Evolutionary conservation across 768 basidiomycete species (phyloP).

Genomic region (Boletus huronensis): DNA sequence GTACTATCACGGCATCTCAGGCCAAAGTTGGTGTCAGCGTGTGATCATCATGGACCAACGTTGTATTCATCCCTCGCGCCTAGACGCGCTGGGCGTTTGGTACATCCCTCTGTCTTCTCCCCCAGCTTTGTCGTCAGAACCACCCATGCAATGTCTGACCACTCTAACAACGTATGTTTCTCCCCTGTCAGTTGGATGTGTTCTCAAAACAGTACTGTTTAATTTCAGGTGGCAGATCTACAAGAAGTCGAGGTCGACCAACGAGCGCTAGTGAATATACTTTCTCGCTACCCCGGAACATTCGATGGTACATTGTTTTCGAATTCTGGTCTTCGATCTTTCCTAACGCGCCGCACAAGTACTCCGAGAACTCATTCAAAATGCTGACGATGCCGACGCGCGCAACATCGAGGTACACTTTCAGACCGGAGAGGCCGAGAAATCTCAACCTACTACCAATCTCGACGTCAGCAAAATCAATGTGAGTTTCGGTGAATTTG

Average conservation of each 20-base stretch:
- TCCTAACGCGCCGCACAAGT: slow-evolving; percentile 25
- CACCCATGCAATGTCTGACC: background rate
- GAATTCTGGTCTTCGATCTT: background rate
- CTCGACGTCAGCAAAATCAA: background rate
- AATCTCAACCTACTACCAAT: background rate
- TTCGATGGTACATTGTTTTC: slow-evolving; percentile 4
- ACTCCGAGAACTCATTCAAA: slow-evolving; percentile 53
- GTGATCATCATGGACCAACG: slow-evolving; percentile 11
- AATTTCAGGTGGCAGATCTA: background rate
- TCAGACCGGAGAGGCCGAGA: slow-evolving; percentile 20
- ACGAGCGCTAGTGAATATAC: slow-evolving; percentile 13
- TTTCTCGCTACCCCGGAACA: slow-evolving; percentile 16
- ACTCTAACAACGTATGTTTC: slow-evolving; percentile 1
- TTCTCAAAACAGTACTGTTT: background rate
- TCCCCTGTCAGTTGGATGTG: no score
- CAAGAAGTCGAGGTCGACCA: slow-evolving; percentile 19
- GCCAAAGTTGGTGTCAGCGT: background rate
- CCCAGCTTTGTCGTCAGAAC: background rate
- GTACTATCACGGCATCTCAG: background rate
- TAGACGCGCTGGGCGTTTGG: background rate
- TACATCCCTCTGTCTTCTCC: background rate
- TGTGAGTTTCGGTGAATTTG: background rate
- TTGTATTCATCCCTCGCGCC: background rate
- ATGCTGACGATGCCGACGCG: slow-evolving; percentile 50
- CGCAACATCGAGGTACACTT: slow-evolving; percentile 36